Evolutionary conservation across 2,329 filamentous ascomycete species (phyloP).

Genomic region (Sporothrix humicola): DNA sequence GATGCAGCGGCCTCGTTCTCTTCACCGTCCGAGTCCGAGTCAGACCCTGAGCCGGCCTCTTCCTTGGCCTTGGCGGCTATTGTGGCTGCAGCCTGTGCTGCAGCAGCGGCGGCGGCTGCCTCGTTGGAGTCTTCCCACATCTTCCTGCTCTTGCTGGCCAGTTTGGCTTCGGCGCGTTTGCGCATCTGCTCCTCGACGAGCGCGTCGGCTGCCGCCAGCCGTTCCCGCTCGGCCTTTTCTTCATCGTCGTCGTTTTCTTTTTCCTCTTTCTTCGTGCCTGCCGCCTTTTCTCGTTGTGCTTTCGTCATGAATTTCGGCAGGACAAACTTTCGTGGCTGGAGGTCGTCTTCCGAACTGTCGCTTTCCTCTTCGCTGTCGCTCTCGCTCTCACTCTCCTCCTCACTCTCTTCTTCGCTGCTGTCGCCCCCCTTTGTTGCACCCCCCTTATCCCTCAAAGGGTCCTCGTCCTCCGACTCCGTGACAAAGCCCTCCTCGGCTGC

Average conservation of each 20-base stretch:
- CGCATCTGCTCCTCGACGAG: constrained; percentile 88
- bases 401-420: constrained; percentile 45
- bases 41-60: constrained; percentile 61
- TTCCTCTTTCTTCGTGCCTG: constrained; percentile 33
- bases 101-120: constrained; percentile 50
- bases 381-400: constrained; percentile 50
- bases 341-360: constrained; percentile 57
- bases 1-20: constrained; percentile 83
- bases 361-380: constrained; percentile 46
- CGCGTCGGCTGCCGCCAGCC: constrained; percentile 74
- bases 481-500: constrained; percentile 68
- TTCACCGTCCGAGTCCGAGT: constrained; percentile 61
- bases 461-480: constrained; percentile 59
- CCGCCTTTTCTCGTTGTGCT: constrained; percentile 53
- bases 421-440: constrained; percentile 27
- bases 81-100: constrained; percentile 50
- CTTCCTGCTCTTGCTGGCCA: constrained; percentile 73
- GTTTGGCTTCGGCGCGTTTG: constrained; percentile 74
- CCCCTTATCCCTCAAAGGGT: constrained; percentile 41
- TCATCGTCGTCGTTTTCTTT: constrained; percentile 35
- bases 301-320: constrained; percentile 69
- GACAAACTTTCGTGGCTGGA: constrained; percentile 65
- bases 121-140: constrained; percentile 80
- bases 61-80: constrained; percentile 76
- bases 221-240: constrained; percentile 56